phyloP scores from a whole-genome alignment of 495 filamentous ascomycete species.

The Penicillium waksmanii region DNA sequence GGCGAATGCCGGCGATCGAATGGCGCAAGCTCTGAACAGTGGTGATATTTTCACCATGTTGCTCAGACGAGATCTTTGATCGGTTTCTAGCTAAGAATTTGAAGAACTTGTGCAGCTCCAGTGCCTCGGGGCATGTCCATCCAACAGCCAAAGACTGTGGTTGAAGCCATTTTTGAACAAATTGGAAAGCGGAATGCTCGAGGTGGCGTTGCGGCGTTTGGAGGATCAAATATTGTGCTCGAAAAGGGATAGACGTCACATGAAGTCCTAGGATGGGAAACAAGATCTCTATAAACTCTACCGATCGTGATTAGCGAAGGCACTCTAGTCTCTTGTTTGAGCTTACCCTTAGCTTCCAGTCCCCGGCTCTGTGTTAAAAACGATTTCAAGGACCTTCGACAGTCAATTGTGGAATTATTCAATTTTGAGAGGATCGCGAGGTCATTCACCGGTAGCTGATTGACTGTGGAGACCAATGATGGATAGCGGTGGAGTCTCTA shows the following conservation, averaged over 20 bases:
- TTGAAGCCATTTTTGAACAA: constrained; percentile 1
- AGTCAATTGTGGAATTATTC: no score
- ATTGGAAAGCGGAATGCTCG: constrained; percentile 5
- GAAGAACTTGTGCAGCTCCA: constrained; percentile 5
- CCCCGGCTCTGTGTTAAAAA: neutral
- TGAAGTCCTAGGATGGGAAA: no score
- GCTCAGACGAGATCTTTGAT: constrained; percentile 2
- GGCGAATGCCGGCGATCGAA: constrained; percentile 10
- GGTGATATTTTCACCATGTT: neutral
- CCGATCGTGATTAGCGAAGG: neutral
- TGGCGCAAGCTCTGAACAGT: constrained; percentile 3
- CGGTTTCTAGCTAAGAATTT: constrained; percentile 5
- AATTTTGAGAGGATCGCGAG: no score
- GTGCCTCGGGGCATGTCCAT: neutral
- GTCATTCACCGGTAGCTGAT: no score
- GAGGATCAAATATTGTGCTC: no score
- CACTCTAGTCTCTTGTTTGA: neutral
- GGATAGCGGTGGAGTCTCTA: no score
- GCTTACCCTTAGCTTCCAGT: neutral
- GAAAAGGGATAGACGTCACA: no score
- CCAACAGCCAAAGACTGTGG: neutral
- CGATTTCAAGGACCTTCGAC: neutral
- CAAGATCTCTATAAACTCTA: no score
- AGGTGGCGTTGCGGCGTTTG: no score
- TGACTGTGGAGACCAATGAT: no score